These are phyloP conservation scores for Candida boidinii DNA, from an alignment of 805 yeast genomes.

Conservation along the genomic window DNA sequence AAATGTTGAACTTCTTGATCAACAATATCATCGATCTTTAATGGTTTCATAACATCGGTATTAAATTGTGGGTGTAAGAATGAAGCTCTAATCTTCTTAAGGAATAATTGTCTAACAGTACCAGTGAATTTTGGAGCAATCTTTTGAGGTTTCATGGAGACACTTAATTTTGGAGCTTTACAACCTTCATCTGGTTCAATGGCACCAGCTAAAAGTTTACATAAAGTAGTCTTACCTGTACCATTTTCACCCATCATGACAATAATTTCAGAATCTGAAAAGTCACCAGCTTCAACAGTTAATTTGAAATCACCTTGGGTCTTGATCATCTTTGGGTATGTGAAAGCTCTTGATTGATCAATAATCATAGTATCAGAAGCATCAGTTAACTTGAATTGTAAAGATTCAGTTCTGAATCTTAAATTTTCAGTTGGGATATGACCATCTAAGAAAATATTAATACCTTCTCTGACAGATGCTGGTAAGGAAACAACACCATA, in stretches of 20 bases:
- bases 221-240: slow-evolving; percentile 98
- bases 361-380: slow-evolving; percentile 69
- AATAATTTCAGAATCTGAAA: slow-evolving; percentile 91
- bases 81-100: slow-evolving; percentile 90
- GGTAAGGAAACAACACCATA: slow-evolving; percentile 98
- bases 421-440: slow-evolving; percentile 94
- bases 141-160: slow-evolving; percentile 98
- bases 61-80: slow-evolving; percentile 96
- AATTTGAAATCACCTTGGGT: slow-evolving; percentile 95
- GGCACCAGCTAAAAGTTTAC: slow-evolving; percentile 91
- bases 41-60: slow-evolving; percentile 95
- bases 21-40: slow-evolving; percentile 85
- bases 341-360: slow-evolving; percentile 72
- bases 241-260: slow-evolving; percentile 99
- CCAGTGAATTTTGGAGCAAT: slow-evolving; percentile 99
- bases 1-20: slow-evolving; percentile 97
- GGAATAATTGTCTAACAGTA: slow-evolving; percentile 94
- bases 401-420: slow-evolving; percentile 92
- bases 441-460: slow-evolving; percentile 96
- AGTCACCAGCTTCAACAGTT: slow-evolving; percentile 76
- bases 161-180: slow-evolving; percentile 79
- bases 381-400: slow-evolving; percentile 88
- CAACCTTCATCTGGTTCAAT: slow-evolving; percentile 76
- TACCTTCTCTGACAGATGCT: slow-evolving; percentile 96
- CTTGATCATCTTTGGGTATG: slow-evolving; percentile 75